Evolutionary conservation across 257 asterid genomes (phyloP).

Genomic region (Nicotiana knightiana): DNA sequence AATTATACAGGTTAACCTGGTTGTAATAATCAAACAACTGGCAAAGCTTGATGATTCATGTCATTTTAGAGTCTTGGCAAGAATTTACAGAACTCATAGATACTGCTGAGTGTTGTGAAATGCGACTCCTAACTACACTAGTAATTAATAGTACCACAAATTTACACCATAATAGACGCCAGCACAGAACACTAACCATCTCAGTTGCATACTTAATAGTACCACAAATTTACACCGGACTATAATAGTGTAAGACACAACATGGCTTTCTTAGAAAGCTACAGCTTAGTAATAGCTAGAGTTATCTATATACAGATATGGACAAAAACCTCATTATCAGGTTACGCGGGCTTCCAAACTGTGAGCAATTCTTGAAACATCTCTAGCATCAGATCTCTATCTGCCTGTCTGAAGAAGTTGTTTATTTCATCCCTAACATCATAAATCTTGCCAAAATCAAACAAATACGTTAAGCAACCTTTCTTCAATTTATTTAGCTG

Average conservation of each 20-base stretch:
- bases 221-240: not conserved
- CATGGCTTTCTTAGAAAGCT: not conserved
- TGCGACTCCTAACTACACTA: not conserved
- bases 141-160: no score
- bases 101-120: not conserved
- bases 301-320: not conserved
- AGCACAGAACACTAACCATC: not conserved
- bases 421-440: conserved; percentile 76
- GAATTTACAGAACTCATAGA: not conserved
- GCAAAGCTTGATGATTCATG: not conserved
- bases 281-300: not conserved
- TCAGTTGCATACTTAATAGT: not conserved
- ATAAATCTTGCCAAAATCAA: conserved; percentile 86
- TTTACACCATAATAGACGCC: not conserved
- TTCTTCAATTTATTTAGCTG: conserved; percentile 71
- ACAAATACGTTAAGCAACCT: conserved; percentile 78
- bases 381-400: conserved; percentile 73
- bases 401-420: conserved; percentile 59
- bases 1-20: no score
- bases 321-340: not conserved
- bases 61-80: not conserved
- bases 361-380: conserved; percentile 82
- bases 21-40: no score
- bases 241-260: not conserved
- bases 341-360: conserved; percentile 62